Conservation (phyloP, 2,329 filamentous ascomycete species). For the Aureobasidium uvarum region DNA sequence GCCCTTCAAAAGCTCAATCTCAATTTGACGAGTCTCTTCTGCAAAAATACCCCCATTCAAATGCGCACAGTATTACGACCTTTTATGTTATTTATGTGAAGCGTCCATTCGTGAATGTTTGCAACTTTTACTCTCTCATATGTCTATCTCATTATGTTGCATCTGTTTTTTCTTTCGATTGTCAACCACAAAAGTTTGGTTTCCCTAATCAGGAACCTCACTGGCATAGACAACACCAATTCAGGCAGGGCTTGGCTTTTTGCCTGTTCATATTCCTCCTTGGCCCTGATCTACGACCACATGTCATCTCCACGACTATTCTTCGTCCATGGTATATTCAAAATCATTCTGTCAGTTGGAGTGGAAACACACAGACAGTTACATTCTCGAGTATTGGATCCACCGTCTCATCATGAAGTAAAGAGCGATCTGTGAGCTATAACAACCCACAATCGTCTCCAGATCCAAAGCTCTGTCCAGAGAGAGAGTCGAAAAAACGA, state of each 20-base stretch:
- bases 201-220: background rate
- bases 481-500: too few species aligned
- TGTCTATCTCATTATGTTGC: background rate
- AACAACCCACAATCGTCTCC: too few species aligned
- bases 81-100: slow-evolving; percentile 17
- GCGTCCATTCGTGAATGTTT: background rate
- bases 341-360: too few species aligned
- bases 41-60: slow-evolving; percentile 22
- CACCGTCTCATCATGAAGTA: too few species aligned
- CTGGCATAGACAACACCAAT: background rate
- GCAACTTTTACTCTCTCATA: background rate
- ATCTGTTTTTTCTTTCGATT: too few species aligned
- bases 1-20: slow-evolving; percentile 24
- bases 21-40: slow-evolving; percentile 27
- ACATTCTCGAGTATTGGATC: background rate
- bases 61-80: slow-evolving; percentile 25
- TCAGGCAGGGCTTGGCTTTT: background rate
- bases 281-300: background rate
- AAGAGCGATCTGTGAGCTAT: too few species aligned
- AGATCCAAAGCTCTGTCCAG: too few species aligned
- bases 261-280: too few species aligned
- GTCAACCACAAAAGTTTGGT: background rate
- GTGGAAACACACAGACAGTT: too few species aligned
- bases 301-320: background rate
- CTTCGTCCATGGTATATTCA: background rate